Conservation (phyloP, 2,329 filamentous ascomycete genomes). For the Daldinia eschscholtzii region DNA sequence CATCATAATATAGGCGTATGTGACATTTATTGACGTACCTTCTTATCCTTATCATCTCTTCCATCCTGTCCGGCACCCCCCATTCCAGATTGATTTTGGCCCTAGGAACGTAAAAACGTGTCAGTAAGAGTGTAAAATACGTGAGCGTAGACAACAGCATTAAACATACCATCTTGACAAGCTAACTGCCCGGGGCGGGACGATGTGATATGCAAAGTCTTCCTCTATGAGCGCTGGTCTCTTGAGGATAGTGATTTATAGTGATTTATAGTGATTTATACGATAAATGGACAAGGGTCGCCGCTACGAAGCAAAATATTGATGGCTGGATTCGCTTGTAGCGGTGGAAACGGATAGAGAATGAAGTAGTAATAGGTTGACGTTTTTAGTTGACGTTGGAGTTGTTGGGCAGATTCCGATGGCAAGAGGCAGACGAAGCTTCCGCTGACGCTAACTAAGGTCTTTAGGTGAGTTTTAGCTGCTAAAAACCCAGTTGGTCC, state of each 20-base stretch:
- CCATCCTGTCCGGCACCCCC: slow-evolving; percentile 81
- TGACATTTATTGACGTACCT: slow-evolving; percentile 67
- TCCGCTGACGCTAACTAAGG: slow-evolving; percentile 1
- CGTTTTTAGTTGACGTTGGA: not conserved
- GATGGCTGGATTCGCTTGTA: slow-evolving; percentile 8
- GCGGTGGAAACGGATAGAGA: slow-evolving; percentile 21
- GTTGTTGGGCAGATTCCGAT: not conserved
- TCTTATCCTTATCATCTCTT: slow-evolving; percentile 92
- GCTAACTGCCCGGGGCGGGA: slow-evolving; percentile 34
- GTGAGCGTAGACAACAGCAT: not conserved
- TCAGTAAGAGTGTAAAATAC: not conserved
- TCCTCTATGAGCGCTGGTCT: not conserved
- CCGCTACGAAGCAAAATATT: not conserved
- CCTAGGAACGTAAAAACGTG: slow-evolving; percentile 60
- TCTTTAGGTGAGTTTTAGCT: not conserved
- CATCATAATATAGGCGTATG: not conserved
- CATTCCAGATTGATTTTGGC: slow-evolving; percentile 89
- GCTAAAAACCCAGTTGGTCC: slow-evolving; percentile 6
- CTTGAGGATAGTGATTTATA: not conserved
- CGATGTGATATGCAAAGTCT: slow-evolving; percentile 18
- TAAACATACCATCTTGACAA: slow-evolving; percentile 49
- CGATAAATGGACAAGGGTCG: not conserved
- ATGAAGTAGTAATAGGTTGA: slow-evolving; percentile 11
- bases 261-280: too few relatives aligned
- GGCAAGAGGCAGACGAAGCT: slow-evolving; percentile 29